phyloP scores from a whole-genome alignment of 1,139 yeast genomes.

The Hansenula anomala region DNA sequence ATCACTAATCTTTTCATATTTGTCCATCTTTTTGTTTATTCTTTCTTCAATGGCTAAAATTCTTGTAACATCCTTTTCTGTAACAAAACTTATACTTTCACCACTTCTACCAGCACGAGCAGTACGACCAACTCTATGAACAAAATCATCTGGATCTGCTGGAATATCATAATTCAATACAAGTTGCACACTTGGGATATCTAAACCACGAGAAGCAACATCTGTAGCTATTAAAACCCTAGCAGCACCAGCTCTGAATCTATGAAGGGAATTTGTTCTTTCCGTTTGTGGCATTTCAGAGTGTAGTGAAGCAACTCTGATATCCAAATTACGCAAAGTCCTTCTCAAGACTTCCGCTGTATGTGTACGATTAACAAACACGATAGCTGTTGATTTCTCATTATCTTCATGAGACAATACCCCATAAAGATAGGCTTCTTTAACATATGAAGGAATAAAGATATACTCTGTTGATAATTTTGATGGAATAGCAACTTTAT shows the following conservation, averaged over 20 bases:
- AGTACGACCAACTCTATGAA: constrained; percentile 99
- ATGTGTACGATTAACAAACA: constrained; percentile 85
- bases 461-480: constrained; percentile 56
- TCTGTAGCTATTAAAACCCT: constrained; percentile 90
- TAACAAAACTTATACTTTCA: constrained; percentile 64
- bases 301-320: constrained; percentile 84
- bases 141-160: constrained; percentile 93
- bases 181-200: constrained; percentile 86
- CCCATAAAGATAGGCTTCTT: constrained; percentile 80
- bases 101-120: constrained; percentile 97
- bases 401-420: constrained; percentile 60
- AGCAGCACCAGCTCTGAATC: constrained; percentile 94
- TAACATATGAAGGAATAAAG: constrained; percentile 74
- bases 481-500: constrained; percentile 71
- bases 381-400: constrained; percentile 64
- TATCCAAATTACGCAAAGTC: constrained; percentile 64
- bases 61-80: constrained; percentile 81
- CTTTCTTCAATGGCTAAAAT: constrained; percentile 84
- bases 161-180: constrained; percentile 93
- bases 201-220: constrained; percentile 95
- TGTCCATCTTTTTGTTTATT: constrained; percentile 70
- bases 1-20: constrained; percentile 67
- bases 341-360: constrained; percentile 87
- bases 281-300: constrained; percentile 94
- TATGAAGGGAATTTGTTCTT: constrained; percentile 82